Evolutionary conservation across 2,329 filamentous ascomycete genomes (phyloP).

Genomic region (Diplodia intermedia): DNA sequence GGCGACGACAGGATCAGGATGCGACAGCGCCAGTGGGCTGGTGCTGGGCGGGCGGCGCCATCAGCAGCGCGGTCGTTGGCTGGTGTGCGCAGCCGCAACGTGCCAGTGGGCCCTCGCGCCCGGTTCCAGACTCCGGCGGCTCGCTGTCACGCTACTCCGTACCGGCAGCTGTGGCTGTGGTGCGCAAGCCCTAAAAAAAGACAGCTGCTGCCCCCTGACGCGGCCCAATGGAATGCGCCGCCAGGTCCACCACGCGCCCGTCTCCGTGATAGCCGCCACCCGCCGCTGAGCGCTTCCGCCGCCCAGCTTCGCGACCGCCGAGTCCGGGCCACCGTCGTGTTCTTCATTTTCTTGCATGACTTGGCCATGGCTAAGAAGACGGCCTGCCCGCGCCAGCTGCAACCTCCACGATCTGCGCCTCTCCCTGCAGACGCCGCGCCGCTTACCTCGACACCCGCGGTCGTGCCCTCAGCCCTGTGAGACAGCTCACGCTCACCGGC

Average conservation of each 20-base stretch:
- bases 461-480: conserved; percentile 28
- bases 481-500: not conserved
- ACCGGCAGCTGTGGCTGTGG: conserved; percentile 22
- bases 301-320: not conserved
- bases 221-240: conserved; percentile 1
- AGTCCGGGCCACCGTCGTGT: conserved; percentile 11
- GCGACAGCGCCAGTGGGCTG: conserved; percentile 1
- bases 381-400: not conserved
- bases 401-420: conserved; percentile 9
- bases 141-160: conserved; percentile 15
- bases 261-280: conserved; percentile 19
- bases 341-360: conserved; percentile 5
- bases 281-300: not conserved
- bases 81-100: conserved; percentile 5
- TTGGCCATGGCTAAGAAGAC: not conserved
- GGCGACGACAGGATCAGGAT: conserved; percentile 2
- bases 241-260: not conserved
- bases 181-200: conserved; percentile 24
- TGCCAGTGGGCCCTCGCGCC: conserved; percentile 14
- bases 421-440: conserved; percentile 15
- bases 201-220: conserved; percentile 11
- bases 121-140: conserved; percentile 21
- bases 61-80: conserved; percentile 26
- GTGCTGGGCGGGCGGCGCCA: not conserved
- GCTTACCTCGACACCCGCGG: conserved; percentile 20